Evolutionary conservation across 1,284 basidiomycete species (phyloP).

Genomic region (Irpex sp.): DNA sequence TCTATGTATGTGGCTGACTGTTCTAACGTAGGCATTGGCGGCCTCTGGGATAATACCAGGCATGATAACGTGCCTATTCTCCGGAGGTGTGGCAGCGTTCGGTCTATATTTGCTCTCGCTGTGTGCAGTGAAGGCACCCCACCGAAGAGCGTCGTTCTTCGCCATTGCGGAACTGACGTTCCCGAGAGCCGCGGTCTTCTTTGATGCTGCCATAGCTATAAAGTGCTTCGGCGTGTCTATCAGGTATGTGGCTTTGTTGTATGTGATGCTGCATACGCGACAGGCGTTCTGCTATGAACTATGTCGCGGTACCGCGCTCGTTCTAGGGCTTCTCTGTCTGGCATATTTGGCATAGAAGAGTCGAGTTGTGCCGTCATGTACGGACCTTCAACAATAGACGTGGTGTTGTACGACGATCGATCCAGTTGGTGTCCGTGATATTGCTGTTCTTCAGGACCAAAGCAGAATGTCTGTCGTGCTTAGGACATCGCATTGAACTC

Average conservation of each 20-base stretch:
- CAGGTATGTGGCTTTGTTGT: slow-evolving; percentile 46
- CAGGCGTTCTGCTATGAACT: background rate
- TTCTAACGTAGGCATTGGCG: slow-evolving; percentile 68
- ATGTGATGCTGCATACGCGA: background rate
- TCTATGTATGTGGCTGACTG: slow-evolving; percentile 8
- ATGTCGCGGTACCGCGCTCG: background rate
- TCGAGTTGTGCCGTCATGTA: background rate
- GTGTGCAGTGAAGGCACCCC: slow-evolving; percentile 78
- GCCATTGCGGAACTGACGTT: slow-evolving; percentile 84
- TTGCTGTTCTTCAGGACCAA: too few relatives aligned
- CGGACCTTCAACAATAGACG: background rate
- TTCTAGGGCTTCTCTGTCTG: background rate
- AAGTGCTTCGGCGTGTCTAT: slow-evolving; percentile 98
- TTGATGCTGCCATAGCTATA: slow-evolving; percentile 92
- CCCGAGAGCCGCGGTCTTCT: slow-evolving; percentile 78
- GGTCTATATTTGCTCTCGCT: slow-evolving; percentile 89
- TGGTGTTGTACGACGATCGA: too few relatives aligned
- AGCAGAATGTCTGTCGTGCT: background rate
- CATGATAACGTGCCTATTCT: slow-evolving; percentile 84
- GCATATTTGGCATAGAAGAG: background rate
- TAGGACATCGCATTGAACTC: background rate
- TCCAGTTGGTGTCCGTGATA: too few relatives aligned
- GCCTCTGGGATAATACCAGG: slow-evolving; percentile 86
- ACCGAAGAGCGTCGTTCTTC: slow-evolving; percentile 84
- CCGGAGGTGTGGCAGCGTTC: slow-evolving; percentile 76